Base-by-base conservation (phyloP, 2,329 filamentous ascomycete genomes). In the Ceratocystis albifundus region DNA sequence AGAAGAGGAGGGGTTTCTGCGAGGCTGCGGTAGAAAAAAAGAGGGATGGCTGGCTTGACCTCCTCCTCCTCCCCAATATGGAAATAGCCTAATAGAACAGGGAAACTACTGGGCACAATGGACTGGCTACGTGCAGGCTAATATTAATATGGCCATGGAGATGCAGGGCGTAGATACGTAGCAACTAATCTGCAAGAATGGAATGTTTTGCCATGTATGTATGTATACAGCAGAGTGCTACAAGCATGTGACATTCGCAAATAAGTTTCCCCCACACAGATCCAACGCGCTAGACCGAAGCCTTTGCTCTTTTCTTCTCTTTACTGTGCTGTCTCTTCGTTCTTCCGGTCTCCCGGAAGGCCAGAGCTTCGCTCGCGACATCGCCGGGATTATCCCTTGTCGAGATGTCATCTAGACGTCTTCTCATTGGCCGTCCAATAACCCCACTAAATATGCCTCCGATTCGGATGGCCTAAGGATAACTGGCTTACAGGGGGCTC, bases 401-500 rank as follows among this genome's bases (percentile, higher is more conserved):
- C 48, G 45, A 20, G 30, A 50, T 15, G 28, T n/a, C 17, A 22
- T 45, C 30, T 46, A 41, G 30, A 12, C n/a, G 10, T 8, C n/a
- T 45, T 59, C 45, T 30, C 22, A 66, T 66, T 66, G 65, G 65
- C 15, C 59, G 59, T 28, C 2, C 12, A 15, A 2, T 30, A 28
- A 59, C 55, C 28, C 55, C 28, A 59, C 55, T 15, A 53, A 8
- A 15, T 15, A 4, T 41, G 36, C 36, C 36, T 66, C 65, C 59
- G 65, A 50, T 66, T 66, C 65, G 65, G 65, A 66, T 12, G 10
- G 0, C 36, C 10, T 41, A 66, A 48, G 44, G 22, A n/a, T 50
- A 36, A 20, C 17, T 17, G 17, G 28, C 41, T 53, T n/a, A n/a
- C 46, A n/a, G 46, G 15, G 20, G 17, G 2, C 17, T 48, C 17